phyloP scores from a whole-genome alignment of 2,329 filamentous ascomycete genomes.

The Trichophyton verrucosum region DNA sequence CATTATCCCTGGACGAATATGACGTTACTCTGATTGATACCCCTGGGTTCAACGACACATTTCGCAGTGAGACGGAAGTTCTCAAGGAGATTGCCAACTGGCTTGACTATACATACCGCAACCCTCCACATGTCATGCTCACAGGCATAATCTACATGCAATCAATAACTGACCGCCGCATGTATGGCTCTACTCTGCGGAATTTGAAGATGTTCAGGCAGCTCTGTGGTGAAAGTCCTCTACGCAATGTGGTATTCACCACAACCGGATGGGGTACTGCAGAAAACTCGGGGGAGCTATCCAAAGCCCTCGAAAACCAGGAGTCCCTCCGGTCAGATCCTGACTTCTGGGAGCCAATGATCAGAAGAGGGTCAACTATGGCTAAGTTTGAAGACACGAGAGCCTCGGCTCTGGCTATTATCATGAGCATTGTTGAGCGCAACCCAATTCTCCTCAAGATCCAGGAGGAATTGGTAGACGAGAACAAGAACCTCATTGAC shows the following conservation, averaged over 20 bases:
- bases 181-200: constrained; percentile 6
- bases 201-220: constrained; percentile 6
- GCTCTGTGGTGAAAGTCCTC: constrained; percentile 5
- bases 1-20: background rate
- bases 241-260: constrained; percentile 4
- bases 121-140: constrained; percentile 5
- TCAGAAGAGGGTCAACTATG: constrained; percentile 4
- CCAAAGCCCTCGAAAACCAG: constrained; percentile 3
- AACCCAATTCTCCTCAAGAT: constrained; percentile 2
- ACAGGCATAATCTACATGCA: constrained; percentile 8
- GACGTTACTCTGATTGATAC: constrained; percentile 13
- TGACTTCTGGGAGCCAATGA: constrained; percentile 7
- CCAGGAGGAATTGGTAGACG: constrained; percentile 2
- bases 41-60: constrained; percentile 12
- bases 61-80: constrained; percentile 5
- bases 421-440: background rate
- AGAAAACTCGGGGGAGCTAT: constrained; percentile 5
- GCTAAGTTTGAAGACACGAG: background rate
- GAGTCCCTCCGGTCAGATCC: background rate
- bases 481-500: constrained; percentile 6
- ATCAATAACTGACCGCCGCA: constrained; percentile 5
- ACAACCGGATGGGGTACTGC: constrained; percentile 6
- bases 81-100: constrained; percentile 5
- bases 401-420: background rate
- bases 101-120: constrained; percentile 7